A percentile compares a stretch with the other conserved stretches of the same genome.
phyloP scores from a whole-genome alignment of 805 yeast genomes.

The Saccharomycopsis schoenii region DNA sequence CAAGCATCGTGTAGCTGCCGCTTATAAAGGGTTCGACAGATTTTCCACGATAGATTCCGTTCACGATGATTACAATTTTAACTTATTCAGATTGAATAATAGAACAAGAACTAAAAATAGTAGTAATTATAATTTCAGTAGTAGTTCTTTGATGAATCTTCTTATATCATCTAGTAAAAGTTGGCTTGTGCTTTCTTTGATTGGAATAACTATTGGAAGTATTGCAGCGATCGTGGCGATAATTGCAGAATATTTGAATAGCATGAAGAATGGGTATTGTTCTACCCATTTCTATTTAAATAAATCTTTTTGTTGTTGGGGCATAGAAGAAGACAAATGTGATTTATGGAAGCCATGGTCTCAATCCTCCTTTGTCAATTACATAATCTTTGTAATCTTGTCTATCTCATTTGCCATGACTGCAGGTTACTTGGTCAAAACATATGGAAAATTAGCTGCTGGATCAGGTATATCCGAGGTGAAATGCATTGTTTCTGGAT shows the following conservation, averaged over 20 bases:
- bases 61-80: conserved; percentile 46
- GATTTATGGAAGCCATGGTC: conserved; percentile 66
- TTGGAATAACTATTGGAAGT: conserved; percentile 70
- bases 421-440: conserved; percentile 61
- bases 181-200: conserved; percentile 66
- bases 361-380: conserved; percentile 33
- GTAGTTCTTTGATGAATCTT: conserved; percentile 6
- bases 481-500: conserved; percentile 89
- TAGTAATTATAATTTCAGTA: conserved; percentile 5
- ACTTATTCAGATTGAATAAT: neutral
- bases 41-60: conserved; percentile 66
- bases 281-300: conserved; percentile 56
- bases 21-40: conserved; percentile 44
- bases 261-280: conserved; percentile 74
- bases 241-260: conserved; percentile 79
- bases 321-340: conserved; percentile 42
- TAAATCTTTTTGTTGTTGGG: conserved; percentile 76
- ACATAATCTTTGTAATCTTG: conserved; percentile 45
- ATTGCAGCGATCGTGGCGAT: conserved; percentile 78
- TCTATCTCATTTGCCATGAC: conserved; percentile 53
- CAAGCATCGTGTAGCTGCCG: conserved; percentile 17
- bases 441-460: conserved; percentile 81
- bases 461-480: conserved; percentile 98
- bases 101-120: conserved; percentile 22
- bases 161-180: conserved; percentile 26